phyloP scores from a whole-genome alignment of 2,329 filamentous ascomycete species.

The Xylariaceae sp. region DNA sequence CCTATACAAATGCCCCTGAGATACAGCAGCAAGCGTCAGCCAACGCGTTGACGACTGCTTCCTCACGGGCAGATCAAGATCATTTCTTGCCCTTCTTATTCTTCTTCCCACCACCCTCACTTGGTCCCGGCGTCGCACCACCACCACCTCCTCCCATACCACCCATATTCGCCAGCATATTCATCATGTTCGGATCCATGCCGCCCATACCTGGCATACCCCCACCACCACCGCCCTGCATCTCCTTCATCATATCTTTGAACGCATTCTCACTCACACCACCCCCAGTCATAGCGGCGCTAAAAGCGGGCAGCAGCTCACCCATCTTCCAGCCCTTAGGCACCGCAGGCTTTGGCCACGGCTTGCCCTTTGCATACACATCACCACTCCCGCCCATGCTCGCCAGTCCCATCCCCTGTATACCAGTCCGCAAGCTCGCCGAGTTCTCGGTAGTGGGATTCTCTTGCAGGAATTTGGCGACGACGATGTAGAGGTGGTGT shows the following conservation, averaged over 20 bases:
- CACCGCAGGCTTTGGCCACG: constrained; percentile 69
- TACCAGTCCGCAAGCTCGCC: constrained; percentile 58
- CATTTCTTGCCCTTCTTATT: constrained; percentile 48
- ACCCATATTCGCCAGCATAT: constrained; percentile 22
- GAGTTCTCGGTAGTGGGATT: constrained; percentile 73
- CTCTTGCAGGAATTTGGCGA: constrained; percentile 71
- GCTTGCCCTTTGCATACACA: constrained; percentile 61
- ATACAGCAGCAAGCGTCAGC: too few species aligned
- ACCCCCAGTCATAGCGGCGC: constrained; percentile 84
- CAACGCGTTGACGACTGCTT: too few species aligned
- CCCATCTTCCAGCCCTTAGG: constrained; percentile 91
- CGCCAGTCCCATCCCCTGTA: constrained; percentile 37
- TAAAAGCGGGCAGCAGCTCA: constrained; percentile 80
- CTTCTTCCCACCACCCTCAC: constrained; percentile 23
- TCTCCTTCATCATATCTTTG: constrained; percentile 95
- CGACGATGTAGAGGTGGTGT: constrained; percentile 81
- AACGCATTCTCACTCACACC: constrained; percentile 93
- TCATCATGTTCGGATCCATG: constrained; percentile 31
- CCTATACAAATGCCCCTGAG: too few species aligned
- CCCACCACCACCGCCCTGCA: constrained; percentile 55
- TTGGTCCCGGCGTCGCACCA: constrained; percentile 15
- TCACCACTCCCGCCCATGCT: constrained; percentile 67
- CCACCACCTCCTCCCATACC: constrained; percentile 23
- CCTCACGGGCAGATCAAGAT: too few species aligned
- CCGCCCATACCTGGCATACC: constrained; percentile 28